Base-by-base conservation (phyloP, 208 protist species). In the Trypanosomatidae sp. region DNA sequence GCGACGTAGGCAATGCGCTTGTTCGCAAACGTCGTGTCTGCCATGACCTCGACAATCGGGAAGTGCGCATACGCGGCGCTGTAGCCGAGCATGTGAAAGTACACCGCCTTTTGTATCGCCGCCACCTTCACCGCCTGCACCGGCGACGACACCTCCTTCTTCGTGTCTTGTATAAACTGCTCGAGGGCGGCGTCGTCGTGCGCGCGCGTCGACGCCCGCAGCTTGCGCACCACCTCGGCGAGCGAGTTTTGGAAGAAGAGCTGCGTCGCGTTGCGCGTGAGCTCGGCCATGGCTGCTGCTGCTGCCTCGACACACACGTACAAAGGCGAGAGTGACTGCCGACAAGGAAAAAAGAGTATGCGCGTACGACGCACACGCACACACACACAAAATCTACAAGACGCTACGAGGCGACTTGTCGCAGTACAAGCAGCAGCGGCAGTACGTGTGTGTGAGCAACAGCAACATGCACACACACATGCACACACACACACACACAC, bases 51-150 rank as follows among this genome's bases (percentile, higher is more conserved):
- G 3, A 98, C 72, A 21, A 97, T 78, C 52, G 96, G 80, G 53
- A 99, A 99, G 22, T 92, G 60, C 0, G 94, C 96, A 75, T 95
- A 99, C 28, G 55, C 71, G 15, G 97, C 91, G 56, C 89, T 87
- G 71, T 98, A 97, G 26, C 97, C 97, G 2, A 98, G 61, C 95
- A 99, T 98, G 55, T 97, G 78, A 32, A 99, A 86, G 61, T 99
- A 99, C 11, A 79, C 95, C 6, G 98, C 76, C 69, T 99, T 99
- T 54, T 97, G 79, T 15, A 99, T 68, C 2, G 96, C 97, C 0
- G 65, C 65, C 13, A 94, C 84, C 53, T 98, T 98, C 6, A 93
- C 82, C 10, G 70, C 71, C 5, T 84, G 71, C 39, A 95, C 72
- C 7, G 71, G 53, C 4, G 72, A 74, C 51, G 70, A 79, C 16